Evolutionary conservation across 2,329 filamentous ascomycete species (phyloP).

Genomic region (Aspergillus hiratsukae): DNA sequence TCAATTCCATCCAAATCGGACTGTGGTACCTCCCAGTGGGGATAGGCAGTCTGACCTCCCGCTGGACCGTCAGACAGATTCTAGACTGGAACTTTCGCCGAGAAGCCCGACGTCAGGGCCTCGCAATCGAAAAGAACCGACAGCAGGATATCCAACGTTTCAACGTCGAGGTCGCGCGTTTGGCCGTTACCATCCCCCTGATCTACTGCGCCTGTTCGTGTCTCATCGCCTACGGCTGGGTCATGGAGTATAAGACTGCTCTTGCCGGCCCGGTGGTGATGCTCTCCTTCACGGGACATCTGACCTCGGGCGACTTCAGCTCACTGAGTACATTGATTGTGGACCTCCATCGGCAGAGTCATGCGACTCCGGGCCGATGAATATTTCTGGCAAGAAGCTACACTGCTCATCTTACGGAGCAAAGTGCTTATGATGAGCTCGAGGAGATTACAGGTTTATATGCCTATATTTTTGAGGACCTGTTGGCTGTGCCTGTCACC

Average conservation of each 20-base stretch:
- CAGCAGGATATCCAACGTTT: constrained; percentile 50
- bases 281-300: constrained; percentile 30
- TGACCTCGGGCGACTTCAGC: constrained; percentile 33
- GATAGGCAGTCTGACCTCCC: constrained; percentile 24
- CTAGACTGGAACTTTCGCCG: constrained; percentile 69
- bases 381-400: constrained; percentile 98
- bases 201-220: constrained; percentile 21
- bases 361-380: constrained; percentile 66
- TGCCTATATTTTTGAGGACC: constrained; percentile 83
- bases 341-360: constrained; percentile 28
- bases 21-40: constrained; percentile 21
- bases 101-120: constrained; percentile 49
- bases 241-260: constrained; percentile 28
- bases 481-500: constrained; percentile 91
- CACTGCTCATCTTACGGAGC: constrained; percentile 82
- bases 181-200: constrained; percentile 30
- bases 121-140: constrained; percentile 40
- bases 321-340: constrained; percentile 43
- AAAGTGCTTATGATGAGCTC: constrained; percentile 78
- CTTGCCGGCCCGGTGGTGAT: constrained; percentile 32
- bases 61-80: constrained; percentile 26
- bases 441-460: constrained; percentile 91
- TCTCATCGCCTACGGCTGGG: constrained; percentile 37
- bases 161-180: constrained; percentile 43
- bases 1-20: constrained; percentile 20